Evolutionary conservation across 2,329 filamentous ascomycete species (phyloP).

Genomic region (Salinomyces thailandicus): DNA sequence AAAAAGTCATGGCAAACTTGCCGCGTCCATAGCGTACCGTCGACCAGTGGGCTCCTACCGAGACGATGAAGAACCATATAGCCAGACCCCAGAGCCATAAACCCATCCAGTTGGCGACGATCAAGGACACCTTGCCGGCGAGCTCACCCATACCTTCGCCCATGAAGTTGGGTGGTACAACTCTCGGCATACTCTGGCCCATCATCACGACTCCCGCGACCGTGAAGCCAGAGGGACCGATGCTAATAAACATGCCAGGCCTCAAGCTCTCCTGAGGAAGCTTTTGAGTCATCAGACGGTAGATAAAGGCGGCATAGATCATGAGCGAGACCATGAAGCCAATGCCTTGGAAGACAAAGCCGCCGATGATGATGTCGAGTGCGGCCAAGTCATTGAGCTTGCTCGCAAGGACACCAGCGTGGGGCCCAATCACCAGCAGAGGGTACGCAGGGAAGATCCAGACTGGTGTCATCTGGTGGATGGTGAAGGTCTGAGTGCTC

Average conservation of each 20-base stretch:
- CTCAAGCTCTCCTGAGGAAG: constrained; percentile 64
- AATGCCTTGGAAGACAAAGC: constrained; percentile 52
- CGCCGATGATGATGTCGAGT: constrained; percentile 49
- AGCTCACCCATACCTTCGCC: constrained; percentile 40
- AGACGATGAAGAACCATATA: constrained; percentile 74
- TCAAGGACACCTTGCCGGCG: constrained; percentile 44
- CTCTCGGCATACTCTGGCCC: constrained; percentile 40
- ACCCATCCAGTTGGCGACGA: constrained; percentile 52
- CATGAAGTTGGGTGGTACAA: constrained; percentile 46
- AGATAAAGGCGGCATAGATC: constrained; percentile 67
- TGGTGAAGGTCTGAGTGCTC: constrained; percentile 57
- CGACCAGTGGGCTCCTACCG: constrained; percentile 63
- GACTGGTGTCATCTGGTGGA: constrained; percentile 75
- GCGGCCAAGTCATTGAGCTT: constrained; percentile 34
- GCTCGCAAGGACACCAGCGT: constrained; percentile 50
- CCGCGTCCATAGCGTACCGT: constrained; percentile 51
- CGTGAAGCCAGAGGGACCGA: constrained; percentile 65
- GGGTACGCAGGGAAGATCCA: constrained; percentile 86
- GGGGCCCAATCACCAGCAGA: constrained; percentile 63
- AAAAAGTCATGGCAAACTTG: constrained; percentile 78
- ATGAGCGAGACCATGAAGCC: constrained; percentile 59
- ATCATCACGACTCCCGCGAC: constrained; percentile 50
- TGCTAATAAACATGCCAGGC: constrained; percentile 76
- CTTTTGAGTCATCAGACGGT: constrained; percentile 81
- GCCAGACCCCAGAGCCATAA: constrained; percentile 79